Conservation (phyloP, 768 basidiomycete genomes). For the Mrakia frigida region DNA sequence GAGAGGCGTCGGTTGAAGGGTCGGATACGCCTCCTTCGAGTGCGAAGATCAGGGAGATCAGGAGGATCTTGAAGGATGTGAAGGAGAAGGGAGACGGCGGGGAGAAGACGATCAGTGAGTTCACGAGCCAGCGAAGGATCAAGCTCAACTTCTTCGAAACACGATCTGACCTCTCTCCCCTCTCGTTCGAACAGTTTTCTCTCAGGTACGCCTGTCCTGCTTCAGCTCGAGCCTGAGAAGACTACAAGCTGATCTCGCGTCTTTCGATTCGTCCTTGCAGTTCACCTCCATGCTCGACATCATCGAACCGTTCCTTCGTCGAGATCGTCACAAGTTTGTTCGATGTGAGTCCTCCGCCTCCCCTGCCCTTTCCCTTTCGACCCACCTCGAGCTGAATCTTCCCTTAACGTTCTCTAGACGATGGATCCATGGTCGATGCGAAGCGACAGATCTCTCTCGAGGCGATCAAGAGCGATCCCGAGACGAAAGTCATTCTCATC, state of each 20-base stretch:
- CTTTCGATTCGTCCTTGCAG: slow-evolving; percentile 26
- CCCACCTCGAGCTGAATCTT: background rate
- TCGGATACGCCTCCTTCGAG: slow-evolving; percentile 55
- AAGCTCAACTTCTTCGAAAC: no score
- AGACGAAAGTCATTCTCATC: slow-evolving; percentile 73
- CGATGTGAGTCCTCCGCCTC: slow-evolving; percentile 63
- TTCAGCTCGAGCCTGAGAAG: slow-evolving; percentile 44
- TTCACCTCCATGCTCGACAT: slow-evolving; percentile 74
- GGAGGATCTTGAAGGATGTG: slow-evolving; percentile 65
- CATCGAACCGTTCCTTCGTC: slow-evolving; percentile 73
- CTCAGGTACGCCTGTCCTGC: slow-evolving; percentile 50
- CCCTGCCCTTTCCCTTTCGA: background rate
- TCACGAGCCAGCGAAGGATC: no score
- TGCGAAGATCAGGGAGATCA: slow-evolving; percentile 78
- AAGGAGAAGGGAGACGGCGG: slow-evolving; percentile 52
- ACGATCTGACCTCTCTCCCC: no score
- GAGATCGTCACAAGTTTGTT: slow-evolving; percentile 63
- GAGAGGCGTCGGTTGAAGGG: slow-evolving; percentile 21
- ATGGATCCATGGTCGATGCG: slow-evolving; percentile 74
- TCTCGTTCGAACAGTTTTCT: slow-evolving; percentile 56
- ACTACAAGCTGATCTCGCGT: no score
- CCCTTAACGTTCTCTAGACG: slow-evolving; percentile 55
- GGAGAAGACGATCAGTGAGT: slow-evolving; percentile 76
- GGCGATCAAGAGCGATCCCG: slow-evolving; percentile 60
- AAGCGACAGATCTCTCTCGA: slow-evolving; percentile 70